These are phyloP conservation scores for Ceratobasidium theobromae DNA, from an alignment of 1,284 basidiomycete species.

Conservation along the genomic window DNA sequence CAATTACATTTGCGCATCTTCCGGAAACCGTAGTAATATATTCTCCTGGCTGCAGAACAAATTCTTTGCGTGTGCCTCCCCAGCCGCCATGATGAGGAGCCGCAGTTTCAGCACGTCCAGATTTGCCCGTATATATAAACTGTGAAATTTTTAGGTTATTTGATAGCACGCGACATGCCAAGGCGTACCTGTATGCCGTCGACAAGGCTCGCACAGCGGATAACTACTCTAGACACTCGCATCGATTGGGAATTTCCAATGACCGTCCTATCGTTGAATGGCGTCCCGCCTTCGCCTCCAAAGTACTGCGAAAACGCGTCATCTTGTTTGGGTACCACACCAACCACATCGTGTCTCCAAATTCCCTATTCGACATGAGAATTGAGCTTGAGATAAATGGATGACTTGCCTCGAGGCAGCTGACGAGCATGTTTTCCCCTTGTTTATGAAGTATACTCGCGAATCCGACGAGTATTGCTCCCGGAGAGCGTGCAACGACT, in stretches of 20 bases:
- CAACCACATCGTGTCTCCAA: conserved; percentile 2
- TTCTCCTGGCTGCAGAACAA: not conserved
- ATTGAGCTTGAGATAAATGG: not conserved
- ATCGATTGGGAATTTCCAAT: not conserved
- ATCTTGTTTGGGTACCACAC: not conserved
- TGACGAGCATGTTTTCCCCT: not conserved
- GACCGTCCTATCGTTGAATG: conserved; percentile 15
- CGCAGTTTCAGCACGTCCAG: no score
- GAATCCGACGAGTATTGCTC: not conserved
- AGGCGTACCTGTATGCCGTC: conserved; percentile 16
- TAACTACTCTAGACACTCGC: not conserved
- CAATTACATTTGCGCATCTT: not conserved
- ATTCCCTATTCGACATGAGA: not conserved
- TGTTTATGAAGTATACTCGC: not conserved
- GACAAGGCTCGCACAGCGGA: not conserved
- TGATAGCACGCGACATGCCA: not conserved
- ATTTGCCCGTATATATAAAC: not conserved
- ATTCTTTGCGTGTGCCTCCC: not conserved
- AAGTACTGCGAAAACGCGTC: not conserved
- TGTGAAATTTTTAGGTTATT: not conserved
- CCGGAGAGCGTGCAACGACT: not conserved
- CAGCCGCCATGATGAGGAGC: not conserved
- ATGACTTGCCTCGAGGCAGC: not conserved
- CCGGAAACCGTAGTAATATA: conserved; percentile 3
- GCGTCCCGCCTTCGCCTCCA: not conserved